Percentiles rank a stretch among this genome's conserved stretches.
Conservation (phyloP, 305 asterid genomes). For the Fraxinus nigra region DNA sequence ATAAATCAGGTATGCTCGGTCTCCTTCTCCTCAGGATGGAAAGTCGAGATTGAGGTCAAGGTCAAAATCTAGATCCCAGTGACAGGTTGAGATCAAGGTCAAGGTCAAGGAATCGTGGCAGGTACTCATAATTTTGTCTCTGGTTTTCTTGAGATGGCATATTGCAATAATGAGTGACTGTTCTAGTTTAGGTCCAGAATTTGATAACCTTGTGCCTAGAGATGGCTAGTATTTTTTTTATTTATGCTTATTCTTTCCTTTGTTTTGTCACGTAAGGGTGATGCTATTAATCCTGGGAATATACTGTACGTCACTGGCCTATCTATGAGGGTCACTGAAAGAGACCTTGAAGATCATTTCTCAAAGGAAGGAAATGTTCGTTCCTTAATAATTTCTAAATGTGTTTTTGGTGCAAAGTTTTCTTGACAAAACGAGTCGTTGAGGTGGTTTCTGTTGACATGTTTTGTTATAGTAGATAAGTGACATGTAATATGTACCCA, state of each 20-base stretch:
- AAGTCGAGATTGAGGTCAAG: constrained; percentile 52
- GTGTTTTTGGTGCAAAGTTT: background rate
- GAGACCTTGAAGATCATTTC: constrained; percentile 97
- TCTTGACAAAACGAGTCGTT: background rate
- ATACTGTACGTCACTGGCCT: constrained; percentile 95
- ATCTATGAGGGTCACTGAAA: constrained; percentile 84
- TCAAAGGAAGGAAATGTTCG: constrained; percentile 93
- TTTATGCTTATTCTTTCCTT: constrained; percentile 13
- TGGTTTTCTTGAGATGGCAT: background rate
- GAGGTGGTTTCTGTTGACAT: background rate
- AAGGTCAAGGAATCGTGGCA: constrained; percentile 65
- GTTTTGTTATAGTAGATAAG: background rate
- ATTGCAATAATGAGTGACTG: background rate
- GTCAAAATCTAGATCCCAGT: constrained; percentile 23
- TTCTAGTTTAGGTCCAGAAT: background rate
- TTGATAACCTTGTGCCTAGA: background rate
- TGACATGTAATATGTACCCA: background rate
- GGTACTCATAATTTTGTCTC: constrained; percentile 33
- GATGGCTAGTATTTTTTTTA: background rate
- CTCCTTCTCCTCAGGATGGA: constrained; percentile 81
- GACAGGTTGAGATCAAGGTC: constrained; percentile 37
- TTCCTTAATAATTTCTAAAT: background rate
- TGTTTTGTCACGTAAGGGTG: constrained; percentile 37
- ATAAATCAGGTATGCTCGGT: constrained; percentile 54
- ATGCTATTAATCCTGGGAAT: constrained; percentile 61